These are phyloP conservation scores for Glomus cerebriforme DNA, from an alignment of 192 early-diverging fungal species.

Conservation along the genomic window DNA sequence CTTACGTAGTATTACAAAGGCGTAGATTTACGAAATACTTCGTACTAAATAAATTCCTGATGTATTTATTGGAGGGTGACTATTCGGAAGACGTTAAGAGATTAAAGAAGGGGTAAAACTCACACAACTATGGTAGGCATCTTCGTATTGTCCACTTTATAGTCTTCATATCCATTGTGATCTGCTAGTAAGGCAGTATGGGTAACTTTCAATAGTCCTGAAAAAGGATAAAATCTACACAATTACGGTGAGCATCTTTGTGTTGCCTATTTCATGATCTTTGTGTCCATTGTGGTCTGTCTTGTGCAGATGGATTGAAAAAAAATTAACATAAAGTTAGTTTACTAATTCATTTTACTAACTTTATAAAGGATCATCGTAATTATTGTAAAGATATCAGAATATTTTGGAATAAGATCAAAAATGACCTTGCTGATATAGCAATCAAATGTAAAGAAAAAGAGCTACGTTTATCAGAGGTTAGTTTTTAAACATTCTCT, in stretches of 20 bases:
- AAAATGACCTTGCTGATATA: neutral
- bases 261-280: slow-evolving; percentile 4
- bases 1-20: too few relatives aligned
- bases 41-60: too few relatives aligned
- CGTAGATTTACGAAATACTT: too few relatives aligned
- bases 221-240: slow-evolving; percentile 31
- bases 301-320: neutral
- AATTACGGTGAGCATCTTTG: slow-evolving; percentile 13
- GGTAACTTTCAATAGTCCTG: slow-evolving; percentile 18
- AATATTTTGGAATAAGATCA: neutral
- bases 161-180: neutral
- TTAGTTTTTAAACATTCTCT: slow-evolving; percentile 1
- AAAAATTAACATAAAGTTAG: neutral
- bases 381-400: neutral
- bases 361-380: neutral
- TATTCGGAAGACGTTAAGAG: too few relatives aligned
- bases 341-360: neutral
- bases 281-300: slow-evolving; percentile 12
- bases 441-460: neutral
- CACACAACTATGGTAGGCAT: slow-evolving; percentile 29
- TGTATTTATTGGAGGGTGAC: too few relatives aligned
- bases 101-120: slow-evolving; percentile 35
- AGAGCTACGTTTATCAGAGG: neutral
- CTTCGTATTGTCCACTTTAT: slow-evolving; percentile 1
- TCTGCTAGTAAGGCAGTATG: slow-evolving; percentile 22